Evolutionary conservation across 495 filamentous ascomycete genomes (phyloP), one percentile per base, ranked within the genome.

Genomic region (Daldinia loculata): DNA sequence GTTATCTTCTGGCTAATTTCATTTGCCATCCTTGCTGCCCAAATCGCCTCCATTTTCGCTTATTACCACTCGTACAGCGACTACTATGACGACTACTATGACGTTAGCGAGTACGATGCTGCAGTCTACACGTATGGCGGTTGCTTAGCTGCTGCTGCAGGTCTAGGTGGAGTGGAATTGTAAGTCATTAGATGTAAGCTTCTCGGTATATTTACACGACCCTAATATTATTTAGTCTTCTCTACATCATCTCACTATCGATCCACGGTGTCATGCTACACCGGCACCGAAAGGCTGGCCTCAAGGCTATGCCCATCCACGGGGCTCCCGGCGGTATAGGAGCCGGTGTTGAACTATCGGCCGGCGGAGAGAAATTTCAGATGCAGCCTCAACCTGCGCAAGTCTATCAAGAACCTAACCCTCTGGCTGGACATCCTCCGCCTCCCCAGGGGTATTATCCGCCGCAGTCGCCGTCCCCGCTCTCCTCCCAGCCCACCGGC

Each of bases 1-100:
- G 70, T 82, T 30, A 59, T 84, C 61, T 77, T 86, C 72, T 85
- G 83, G 84, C 67, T 84, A 12, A 76, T 78, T 60, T 79, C 81
- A 0, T 83, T 84, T 38, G 77, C 78, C 2, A 64, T 84, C 14
- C 69, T 83, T 8, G 80, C 82, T 26, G 68, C 80, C 8, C 69
- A 79, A 53, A 66, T 82, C 32, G 76, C 80, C 6, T 19, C 43
- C 24, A 66, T 43, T 17, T 61, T 76, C 34, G 61, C 53, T 45
- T 15, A 26, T 15, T 71, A 58, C 59, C 15, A 43, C 56, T n/a
- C 39, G 27, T 66, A 74, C 22, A 56, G 53, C 34, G 19, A 69
- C 7, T 79, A 76, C 67, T 63, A 53, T 50, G 75, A 74, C 34
- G 56, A 69, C n/a, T 73, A 70, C 26, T 71, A 71, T 4, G 51